Conservation (phyloP, 805 yeast genomes). For the Metschnikowia baotianmanensis region DNA sequence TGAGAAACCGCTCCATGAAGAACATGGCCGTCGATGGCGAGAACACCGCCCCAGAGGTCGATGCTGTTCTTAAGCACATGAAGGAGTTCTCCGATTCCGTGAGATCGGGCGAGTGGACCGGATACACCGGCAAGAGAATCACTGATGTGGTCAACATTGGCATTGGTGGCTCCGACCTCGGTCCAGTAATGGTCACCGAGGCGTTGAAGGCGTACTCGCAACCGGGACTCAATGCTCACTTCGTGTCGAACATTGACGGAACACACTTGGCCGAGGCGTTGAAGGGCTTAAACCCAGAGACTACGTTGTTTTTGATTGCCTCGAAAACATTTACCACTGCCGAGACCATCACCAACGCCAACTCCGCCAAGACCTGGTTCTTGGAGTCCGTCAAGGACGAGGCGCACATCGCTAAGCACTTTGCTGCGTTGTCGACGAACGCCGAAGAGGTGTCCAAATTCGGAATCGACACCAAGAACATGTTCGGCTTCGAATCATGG, state of each 20-base stretch:
- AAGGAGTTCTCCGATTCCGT: slow-evolving; percentile 88
- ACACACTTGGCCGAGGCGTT: slow-evolving; percentile 93
- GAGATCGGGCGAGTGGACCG: slow-evolving; percentile 94
- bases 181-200: slow-evolving; percentile 99
- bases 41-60: slow-evolving; percentile 90
- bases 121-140: slow-evolving; percentile 92
- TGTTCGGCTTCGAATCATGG: slow-evolving; percentile 99
- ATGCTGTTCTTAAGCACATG: slow-evolving; percentile 90
- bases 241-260: slow-evolving; percentile 98
- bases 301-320: slow-evolving; percentile 88
- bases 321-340: slow-evolving; percentile 99
- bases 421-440: slow-evolving; percentile 94
- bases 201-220: slow-evolving; percentile 88
- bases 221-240: slow-evolving; percentile 74
- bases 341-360: slow-evolving; percentile 95
- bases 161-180: slow-evolving; percentile 98
- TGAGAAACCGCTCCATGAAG: slow-evolving; percentile 86
- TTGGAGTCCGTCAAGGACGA: slow-evolving; percentile 64
- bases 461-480: slow-evolving; percentile 95
- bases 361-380: slow-evolving; percentile 94
- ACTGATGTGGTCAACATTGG: slow-evolving; percentile 96
- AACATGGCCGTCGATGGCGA: slow-evolving; percentile 86
- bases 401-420: slow-evolving; percentile 89
- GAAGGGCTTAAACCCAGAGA: slow-evolving; percentile 76
- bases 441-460: slow-evolving; percentile 87